Conservation (phyloP, 495 filamentous ascomycete species). For the Neurospora cerealis region DNA sequence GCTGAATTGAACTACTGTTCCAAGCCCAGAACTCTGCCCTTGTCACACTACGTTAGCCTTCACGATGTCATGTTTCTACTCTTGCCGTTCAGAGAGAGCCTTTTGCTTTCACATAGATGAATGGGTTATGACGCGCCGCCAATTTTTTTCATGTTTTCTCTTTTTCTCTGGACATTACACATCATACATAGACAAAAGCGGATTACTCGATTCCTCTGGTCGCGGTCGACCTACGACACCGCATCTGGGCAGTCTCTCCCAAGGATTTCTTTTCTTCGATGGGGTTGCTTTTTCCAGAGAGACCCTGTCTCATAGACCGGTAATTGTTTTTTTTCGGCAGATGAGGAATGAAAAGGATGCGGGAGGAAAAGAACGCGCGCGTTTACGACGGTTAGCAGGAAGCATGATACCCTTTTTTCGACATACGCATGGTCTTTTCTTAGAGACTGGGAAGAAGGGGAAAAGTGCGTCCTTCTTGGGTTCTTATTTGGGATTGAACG, state of each 20-base stretch:
- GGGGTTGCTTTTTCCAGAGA: conserved; percentile 19
- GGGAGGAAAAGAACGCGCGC: conserved; percentile 19
- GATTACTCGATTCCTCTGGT: conserved; percentile 44
- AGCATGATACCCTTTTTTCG: conserved; percentile 32
- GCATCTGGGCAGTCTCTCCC: conserved; percentile 13
- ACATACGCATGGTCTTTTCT: conserved; percentile 8
- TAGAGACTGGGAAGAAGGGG: conserved; percentile 10
- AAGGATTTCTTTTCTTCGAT: conserved; percentile 14
- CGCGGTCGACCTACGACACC: conserved; percentile 19
- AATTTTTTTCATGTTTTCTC: conserved; percentile 20
- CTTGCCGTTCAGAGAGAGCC: conserved; percentile 30
- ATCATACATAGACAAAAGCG: conserved; percentile 50
- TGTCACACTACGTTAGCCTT: conserved; percentile 18
- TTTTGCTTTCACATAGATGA: conserved; percentile 32
- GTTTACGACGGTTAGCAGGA: conserved; percentile 8
- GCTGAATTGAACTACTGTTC: too few relatives aligned
- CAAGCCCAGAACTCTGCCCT: too few relatives aligned
- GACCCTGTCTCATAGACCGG: conserved; percentile 30
- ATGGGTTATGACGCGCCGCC: conserved; percentile 28
- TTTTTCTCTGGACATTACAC: conserved; percentile 24
- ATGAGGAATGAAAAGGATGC: conserved; percentile 17
- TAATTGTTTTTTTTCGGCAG: conserved; percentile 33
- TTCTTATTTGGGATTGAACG: conserved; percentile 12
- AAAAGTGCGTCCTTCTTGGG: conserved; percentile 13
- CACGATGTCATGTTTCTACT: conserved; percentile 31